Evolutionary conservation across 805 yeast genomes (phyloP).

Genomic region (Tetrapisispora arboricola): DNA sequence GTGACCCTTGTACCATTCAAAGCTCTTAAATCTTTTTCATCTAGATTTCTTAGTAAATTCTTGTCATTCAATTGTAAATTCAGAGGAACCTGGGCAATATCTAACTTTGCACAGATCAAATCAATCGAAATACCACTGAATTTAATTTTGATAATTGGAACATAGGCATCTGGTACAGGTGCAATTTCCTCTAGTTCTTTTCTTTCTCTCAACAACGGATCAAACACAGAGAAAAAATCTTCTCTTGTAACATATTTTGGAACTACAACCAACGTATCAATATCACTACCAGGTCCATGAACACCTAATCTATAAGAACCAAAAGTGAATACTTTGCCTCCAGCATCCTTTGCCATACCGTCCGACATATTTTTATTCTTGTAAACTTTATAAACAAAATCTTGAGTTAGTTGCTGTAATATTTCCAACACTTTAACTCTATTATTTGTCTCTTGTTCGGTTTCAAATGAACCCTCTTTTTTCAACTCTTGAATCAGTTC

Average conservation of each 20-base stretch:
- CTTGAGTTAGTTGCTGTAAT: conserved; percentile 64
- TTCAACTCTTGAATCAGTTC: conserved; percentile 67
- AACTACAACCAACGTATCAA: conserved; percentile 91
- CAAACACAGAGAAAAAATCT: conserved; percentile 80
- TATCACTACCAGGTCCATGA: conserved; percentile 97
- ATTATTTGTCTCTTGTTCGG: conserved; percentile 71
- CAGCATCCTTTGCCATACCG: conserved; percentile 95
- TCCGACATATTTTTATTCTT: conserved; percentile 84
- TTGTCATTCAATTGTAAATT: conserved; percentile 73
- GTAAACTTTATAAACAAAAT: conserved; percentile 77
- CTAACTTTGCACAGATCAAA: conserved; percentile 73
- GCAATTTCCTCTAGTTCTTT: conserved; percentile 85
- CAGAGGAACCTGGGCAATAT: conserved; percentile 72
- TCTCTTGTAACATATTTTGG: conserved; percentile 91
- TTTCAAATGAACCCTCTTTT: conserved; percentile 78
- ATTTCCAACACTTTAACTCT: conserved; percentile 64
- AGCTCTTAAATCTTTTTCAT: conserved; percentile 83
- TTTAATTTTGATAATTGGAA: conserved; percentile 88
- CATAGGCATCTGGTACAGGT: conserved; percentile 93
- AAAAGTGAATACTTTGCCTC: conserved; percentile 93
- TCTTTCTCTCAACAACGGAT: conserved; percentile 53
- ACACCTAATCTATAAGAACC: conserved; percentile 95
- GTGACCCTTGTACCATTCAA: conserved; percentile 96
- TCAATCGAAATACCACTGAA: conserved; percentile 90
- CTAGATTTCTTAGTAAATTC: conserved; percentile 73